Evolutionary conservation across 192 early-diverging fungal genomes (phyloP).

Genomic region (Thoreauomyces humboldtii): DNA sequence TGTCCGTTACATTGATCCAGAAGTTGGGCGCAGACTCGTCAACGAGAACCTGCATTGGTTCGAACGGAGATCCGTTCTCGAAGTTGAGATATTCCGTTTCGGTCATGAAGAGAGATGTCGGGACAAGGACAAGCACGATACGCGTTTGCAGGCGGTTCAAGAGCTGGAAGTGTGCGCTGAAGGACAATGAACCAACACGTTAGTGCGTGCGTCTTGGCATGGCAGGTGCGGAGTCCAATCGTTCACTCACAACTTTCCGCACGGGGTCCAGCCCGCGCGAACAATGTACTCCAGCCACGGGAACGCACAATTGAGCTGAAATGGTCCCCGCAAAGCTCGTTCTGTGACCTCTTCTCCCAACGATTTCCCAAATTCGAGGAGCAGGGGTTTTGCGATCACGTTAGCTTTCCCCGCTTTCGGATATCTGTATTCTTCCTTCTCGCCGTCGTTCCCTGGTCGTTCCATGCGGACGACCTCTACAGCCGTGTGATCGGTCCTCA

Average conservation of each 20-base stretch:
- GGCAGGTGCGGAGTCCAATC: no score
- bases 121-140: conserved; percentile 52
- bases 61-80: background rate
- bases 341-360: conserved; percentile 36
- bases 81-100: conserved; percentile 38
- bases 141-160: conserved; percentile 53
- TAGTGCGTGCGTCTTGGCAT: no score
- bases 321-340: conserved; percentile 39
- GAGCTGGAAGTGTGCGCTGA: conserved; percentile 58
- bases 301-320: conserved; percentile 43
- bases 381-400: conserved; percentile 47
- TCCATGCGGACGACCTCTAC: conserved; percentile 54
- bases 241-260: conserved; percentile 45
- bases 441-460: conserved; percentile 40
- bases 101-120: conserved; percentile 48
- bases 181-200: background rate
- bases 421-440: conserved; percentile 54
- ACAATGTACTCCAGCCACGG: conserved; percentile 72
- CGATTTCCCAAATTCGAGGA: conserved; percentile 49
- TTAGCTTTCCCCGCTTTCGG: conserved; percentile 61
- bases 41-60: conserved; percentile 44
- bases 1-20: conserved; percentile 65
- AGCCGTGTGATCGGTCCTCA: conserved; percentile 54
- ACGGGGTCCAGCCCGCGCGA: conserved; percentile 62
- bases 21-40: conserved; percentile 44